phyloP scores from a whole-genome alignment of 176 grass and related monocot species.

The Otatea glauca region DNA sequence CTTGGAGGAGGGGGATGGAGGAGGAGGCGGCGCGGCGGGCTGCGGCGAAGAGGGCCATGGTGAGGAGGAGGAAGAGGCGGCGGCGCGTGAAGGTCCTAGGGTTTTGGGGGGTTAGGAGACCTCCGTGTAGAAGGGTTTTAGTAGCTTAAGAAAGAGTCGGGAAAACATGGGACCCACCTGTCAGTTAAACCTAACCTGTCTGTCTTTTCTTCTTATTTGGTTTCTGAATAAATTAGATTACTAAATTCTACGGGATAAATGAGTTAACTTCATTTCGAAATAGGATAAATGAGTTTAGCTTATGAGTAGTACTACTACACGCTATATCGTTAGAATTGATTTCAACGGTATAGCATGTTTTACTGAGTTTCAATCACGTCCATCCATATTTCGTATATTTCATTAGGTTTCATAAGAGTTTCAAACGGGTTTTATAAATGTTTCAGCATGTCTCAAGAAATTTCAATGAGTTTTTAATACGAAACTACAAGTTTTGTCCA shows the following conservation, averaged over 20 bases:
- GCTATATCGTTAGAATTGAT: too few relatives aligned
- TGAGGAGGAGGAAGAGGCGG: background rate
- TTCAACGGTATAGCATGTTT: too few relatives aligned
- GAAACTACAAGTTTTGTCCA: too few relatives aligned
- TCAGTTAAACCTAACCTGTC: background rate
- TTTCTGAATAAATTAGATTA: background rate
- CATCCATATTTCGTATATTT: too few relatives aligned
- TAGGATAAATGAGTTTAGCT: too few relatives aligned
- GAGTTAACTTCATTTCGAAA: background rate
- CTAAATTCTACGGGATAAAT: background rate
- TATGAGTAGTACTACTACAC: too few relatives aligned
- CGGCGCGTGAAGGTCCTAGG: background rate
- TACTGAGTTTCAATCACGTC: too few relatives aligned
- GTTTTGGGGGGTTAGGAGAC: background rate
- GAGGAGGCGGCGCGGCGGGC: slow-evolving; percentile 29
- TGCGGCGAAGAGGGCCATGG: slow-evolving; percentile 22
- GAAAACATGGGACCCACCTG: background rate
- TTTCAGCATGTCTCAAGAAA: too few relatives aligned
- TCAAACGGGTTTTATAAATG: too few relatives aligned
- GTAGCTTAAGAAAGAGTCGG: background rate
- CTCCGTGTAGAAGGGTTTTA: background rate
- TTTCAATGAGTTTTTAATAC: too few relatives aligned
- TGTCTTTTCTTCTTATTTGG: background rate
- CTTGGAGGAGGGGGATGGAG: slow-evolving; percentile 29
- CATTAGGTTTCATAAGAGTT: too few relatives aligned